A percentile compares a stretch with the other conserved stretches of the same genome.
Conservation (phyloP, 495 filamentous ascomycete genomes). For the Aspergillus homomorphus region DNA sequence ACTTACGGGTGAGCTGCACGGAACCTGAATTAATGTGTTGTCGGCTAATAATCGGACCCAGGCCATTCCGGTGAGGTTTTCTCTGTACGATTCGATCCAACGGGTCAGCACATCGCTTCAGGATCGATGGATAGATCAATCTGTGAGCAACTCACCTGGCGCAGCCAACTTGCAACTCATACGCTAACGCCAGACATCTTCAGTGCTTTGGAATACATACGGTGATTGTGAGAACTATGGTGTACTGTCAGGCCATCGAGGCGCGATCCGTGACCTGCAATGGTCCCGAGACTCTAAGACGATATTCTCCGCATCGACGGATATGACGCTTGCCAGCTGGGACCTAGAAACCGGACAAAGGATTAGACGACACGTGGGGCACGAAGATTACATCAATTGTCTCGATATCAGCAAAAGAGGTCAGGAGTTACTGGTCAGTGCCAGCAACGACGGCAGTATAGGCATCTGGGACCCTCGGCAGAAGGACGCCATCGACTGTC, state of each 20-base stretch:
- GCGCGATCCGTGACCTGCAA: slow-evolving; percentile 85
- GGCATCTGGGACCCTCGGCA: slow-evolving; percentile 96
- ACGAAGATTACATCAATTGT: slow-evolving; percentile 91
- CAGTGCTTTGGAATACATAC: slow-evolving; percentile 90
- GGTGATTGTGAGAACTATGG: slow-evolving; percentile 94
- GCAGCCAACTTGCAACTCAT: neutral
- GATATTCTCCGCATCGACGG: slow-evolving; percentile 90
- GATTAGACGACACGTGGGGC: slow-evolving; percentile 87
- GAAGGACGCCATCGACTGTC: slow-evolving; percentile 81
- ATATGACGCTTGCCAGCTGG: slow-evolving; percentile 91
- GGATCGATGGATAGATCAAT: slow-evolving; percentile 94
- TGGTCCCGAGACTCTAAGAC: slow-evolving; percentile 94
- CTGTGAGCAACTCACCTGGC: slow-evolving; percentile 49
- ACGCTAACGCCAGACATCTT: slow-evolving; percentile 11
- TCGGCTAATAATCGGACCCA: slow-evolving; percentile 20
- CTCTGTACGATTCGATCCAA: slow-evolving; percentile 83
- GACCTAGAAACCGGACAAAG: slow-evolving; percentile 82
- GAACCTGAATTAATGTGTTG: neutral
- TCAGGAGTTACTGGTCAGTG: slow-evolving; percentile 83
- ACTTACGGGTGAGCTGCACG: slow-evolving; percentile 61
- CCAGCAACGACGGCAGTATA: slow-evolving; percentile 88
- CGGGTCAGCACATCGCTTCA: slow-evolving; percentile 84
- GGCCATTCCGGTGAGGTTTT: slow-evolving; percentile 82
- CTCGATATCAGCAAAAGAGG: slow-evolving; percentile 84
- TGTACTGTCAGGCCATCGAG: slow-evolving; percentile 79